Evolutionary conservation across 345 rosid genomes (phyloP), one percentile per base, ranked within the genome.

Genomic region (Eucalyptus coolabah): DNA sequence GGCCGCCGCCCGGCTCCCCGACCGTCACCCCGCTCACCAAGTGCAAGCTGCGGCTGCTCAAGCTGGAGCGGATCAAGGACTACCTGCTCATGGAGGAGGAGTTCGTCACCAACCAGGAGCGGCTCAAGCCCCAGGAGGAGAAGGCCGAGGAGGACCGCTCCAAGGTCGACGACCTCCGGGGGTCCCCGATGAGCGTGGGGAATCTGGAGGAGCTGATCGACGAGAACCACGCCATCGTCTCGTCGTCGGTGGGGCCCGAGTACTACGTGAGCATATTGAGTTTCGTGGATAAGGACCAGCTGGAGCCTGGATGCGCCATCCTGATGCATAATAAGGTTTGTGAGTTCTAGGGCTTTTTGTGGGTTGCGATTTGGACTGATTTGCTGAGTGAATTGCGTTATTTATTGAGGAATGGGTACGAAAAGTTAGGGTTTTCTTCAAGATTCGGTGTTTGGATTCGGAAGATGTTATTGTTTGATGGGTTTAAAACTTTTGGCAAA

Each of bases 241-340:
- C 99, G 30, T 95, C 98, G 47, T 96, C 99, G 5, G 99, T 96
- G 86, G 99, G 99, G 11, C 99, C 99, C 3, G 99, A 98, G 95
- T 98, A 96, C 80, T 97, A 96, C 67, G 99, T 98, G 19, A 96
- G 99, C 50, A 98, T 98, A 88, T 88, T 97, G 89, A 96, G 99
- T 1, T 98, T 98, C 45, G 99, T 98, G n/a, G 99, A 97, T 90
- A 98, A 98, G 89, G 99, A 98, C 90, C 99, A 97, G 94, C 95
- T 98, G 67, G 99, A 96, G 89, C 99, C 99, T 88, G 99, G 99
- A 24, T 98, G 99, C 90, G 96, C 99, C 86, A 97, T 98, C 86
- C 89, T 98, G 94, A 96, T 96, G 99, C 99, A 98, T 90, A 97
- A 97, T 86, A 96, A 97, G 99, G 99, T 82, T 80, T 90, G 42